phyloP scores from a whole-genome alignment of 2,329 filamentous ascomycete species.

The Chalara sp. region DNA sequence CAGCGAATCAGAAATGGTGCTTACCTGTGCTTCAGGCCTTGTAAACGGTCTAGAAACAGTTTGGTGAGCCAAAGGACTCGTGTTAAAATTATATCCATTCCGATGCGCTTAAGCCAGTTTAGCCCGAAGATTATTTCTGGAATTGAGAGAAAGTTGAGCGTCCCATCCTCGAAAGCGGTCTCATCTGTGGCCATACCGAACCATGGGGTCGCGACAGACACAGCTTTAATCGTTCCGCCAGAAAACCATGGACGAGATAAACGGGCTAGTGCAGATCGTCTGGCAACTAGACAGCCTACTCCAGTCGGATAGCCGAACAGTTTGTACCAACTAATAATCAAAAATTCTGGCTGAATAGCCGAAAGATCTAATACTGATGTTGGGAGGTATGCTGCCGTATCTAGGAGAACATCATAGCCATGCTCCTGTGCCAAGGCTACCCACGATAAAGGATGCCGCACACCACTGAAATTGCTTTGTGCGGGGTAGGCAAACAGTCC shows the following conservation, averaged over 20 bases:
- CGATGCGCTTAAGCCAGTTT: slow-evolving; percentile 29
- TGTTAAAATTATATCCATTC: slow-evolving; percentile 22
- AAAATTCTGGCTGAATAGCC: slow-evolving; percentile 31
- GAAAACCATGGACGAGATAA: slow-evolving; percentile 34
- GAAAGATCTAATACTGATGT: slow-evolving; percentile 30
- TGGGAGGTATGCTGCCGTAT: slow-evolving; percentile 34
- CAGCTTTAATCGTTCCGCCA: slow-evolving; percentile 32
- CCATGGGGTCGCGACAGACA: slow-evolving; percentile 26
- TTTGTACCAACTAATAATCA: slow-evolving; percentile 36
- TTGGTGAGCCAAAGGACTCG: slow-evolving; percentile 32
- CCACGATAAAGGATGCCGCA: slow-evolving; percentile 34
- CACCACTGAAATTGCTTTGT: slow-evolving; percentile 39
- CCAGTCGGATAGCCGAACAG: slow-evolving; percentile 36
- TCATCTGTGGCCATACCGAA: slow-evolving; percentile 24
- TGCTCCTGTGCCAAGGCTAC: slow-evolving; percentile 28
- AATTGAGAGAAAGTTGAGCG: slow-evolving; percentile 33
- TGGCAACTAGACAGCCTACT: slow-evolving; percentile 33
- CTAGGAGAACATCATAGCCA: slow-evolving; percentile 35
- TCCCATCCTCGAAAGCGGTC: slow-evolving; percentile 35
- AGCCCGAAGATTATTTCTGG: slow-evolving; percentile 32
- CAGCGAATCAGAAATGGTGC: too few species aligned
- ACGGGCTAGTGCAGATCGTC: slow-evolving; percentile 24
- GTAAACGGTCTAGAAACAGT: slow-evolving; percentile 29
- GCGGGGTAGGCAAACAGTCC: slow-evolving; percentile 39
- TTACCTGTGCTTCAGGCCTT: slow-evolving; percentile 22